Evolutionary conservation across 768 basidiomycete species (phyloP), one percentile per base, ranked within the genome.

Genomic region (Coprinopsis cinerea): DNA sequence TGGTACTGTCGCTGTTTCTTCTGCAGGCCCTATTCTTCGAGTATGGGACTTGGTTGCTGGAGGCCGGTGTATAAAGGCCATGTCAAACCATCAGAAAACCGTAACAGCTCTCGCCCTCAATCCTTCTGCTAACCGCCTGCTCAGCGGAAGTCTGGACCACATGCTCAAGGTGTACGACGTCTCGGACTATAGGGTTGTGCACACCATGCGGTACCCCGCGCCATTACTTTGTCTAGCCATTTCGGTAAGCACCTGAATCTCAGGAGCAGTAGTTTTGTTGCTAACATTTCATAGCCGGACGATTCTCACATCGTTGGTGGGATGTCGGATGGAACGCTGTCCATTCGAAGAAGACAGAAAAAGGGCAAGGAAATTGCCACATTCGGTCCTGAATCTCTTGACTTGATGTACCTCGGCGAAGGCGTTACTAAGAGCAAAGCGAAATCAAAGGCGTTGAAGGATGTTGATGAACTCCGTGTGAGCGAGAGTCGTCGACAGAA

Each of bases 141-240:
- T 99, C 40, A 92, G 91, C 0, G 96, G 92, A 25, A 83, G 89
- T 36, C 72, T 99, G 54, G 96, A 99, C 64, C 93, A 95, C 57
- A 88, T 99, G 88, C 91, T 98, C 51, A 99, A 99, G 69, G 94
- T 97, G 27, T 99, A 98, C 69, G 95, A 98, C 66, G 83, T 94
- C 30, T 81, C 87, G 62, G 82, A 82, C 14, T 97, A 95, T 74
- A 88, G 89, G 60, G 96, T 99, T 28, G 83, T 96, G 13, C 96
- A 99, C 61, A 97, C 96, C 3, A 98, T 99, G 92, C 85, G 96
- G 39, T 98, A 98, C 66, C 90, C 95, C 3, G 92, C 93, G 3
- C 91, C 93, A 4, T 67, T 99, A 1, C 74, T 99, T 15, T 91
- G 85, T 60, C 72, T 98, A 36, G 92, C 93, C 14, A 76, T 98